Evolutionary conservation across 352 stramenopile species (phyloP).

Genomic region (Pythium periplocum): DNA sequence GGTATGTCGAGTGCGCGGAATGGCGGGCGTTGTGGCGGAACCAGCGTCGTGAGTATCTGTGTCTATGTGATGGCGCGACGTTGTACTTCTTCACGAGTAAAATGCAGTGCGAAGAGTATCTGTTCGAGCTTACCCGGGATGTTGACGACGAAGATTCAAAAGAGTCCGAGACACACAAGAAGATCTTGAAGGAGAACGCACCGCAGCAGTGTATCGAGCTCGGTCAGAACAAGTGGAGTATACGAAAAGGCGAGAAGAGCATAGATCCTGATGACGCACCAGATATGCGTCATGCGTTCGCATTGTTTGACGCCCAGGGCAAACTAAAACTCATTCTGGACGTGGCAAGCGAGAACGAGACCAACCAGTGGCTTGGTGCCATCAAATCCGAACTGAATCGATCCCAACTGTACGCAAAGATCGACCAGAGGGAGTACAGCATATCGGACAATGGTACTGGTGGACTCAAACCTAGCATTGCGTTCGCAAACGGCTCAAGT

Average conservation of each 20-base stretch:
- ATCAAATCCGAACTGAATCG: constrained; percentile 42
- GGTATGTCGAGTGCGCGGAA: constrained; percentile 50
- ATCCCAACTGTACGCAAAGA: constrained; percentile 6
- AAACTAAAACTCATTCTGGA: constrained; percentile 50
- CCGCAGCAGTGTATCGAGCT: constrained; percentile 44
- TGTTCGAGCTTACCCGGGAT: constrained; percentile 35
- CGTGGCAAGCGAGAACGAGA: constrained; percentile 31
- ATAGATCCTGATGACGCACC: background rate
- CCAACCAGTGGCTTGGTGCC: constrained; percentile 31
- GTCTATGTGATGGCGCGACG: constrained; percentile 51
- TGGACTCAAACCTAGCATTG: too few relatives aligned
- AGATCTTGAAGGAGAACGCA: constrained; percentile 35
- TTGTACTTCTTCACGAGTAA: constrained; percentile 50
- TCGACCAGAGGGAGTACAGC: background rate
- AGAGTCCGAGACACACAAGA: constrained; percentile 26
- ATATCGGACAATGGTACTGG: too few relatives aligned
- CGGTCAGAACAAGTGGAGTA: constrained; percentile 33
- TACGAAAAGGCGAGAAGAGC: constrained; percentile 31
- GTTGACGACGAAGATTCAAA: background rate
- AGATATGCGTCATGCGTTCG: constrained; percentile 46
- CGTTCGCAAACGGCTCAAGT: background rate
- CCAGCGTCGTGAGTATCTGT: constrained; percentile 50
- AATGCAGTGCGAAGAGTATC: constrained; percentile 41
- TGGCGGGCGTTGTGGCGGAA: constrained; percentile 67
- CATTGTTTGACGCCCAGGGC: constrained; percentile 47